phyloP scores from a whole-genome alignment of 371 early-diverging fungal genomes.

The Mucor sp. region DNA sequence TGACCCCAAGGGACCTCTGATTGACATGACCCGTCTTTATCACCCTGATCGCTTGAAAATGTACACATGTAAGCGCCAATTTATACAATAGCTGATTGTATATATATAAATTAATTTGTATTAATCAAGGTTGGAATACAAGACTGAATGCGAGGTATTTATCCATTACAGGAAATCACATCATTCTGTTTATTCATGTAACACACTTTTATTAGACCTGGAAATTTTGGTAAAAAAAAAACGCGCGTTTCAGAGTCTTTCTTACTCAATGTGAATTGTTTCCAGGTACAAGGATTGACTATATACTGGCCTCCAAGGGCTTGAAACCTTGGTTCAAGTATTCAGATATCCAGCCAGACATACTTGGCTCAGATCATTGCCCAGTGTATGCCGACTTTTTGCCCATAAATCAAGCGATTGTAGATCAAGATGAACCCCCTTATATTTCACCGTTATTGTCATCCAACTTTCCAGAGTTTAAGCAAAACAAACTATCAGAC shows the following conservation, averaged over 20 bases:
- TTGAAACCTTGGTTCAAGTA: constrained; percentile 58
- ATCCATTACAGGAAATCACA: constrained; percentile 8
- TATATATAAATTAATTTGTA: not conserved
- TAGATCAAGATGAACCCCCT: not conserved
- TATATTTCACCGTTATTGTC: constrained; percentile 60
- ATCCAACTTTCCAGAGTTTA: constrained; percentile 64
- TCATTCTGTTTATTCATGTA: not conserved
- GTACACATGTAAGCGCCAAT: constrained; percentile 46
- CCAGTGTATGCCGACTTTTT: constrained; percentile 71
- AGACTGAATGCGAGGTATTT: constrained; percentile 67
- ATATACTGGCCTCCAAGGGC: constrained; percentile 67
- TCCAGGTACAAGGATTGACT: constrained; percentile 78
- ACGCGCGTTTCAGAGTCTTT: not conserved
- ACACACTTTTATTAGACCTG: constrained; percentile 33
- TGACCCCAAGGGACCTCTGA: constrained; percentile 54
- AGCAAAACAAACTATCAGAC: constrained; percentile 56
- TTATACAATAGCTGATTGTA: not conserved
- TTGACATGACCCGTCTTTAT: constrained; percentile 54
- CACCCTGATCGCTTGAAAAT: constrained; percentile 56
- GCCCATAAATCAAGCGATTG: not conserved
- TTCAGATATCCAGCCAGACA: constrained; percentile 61
- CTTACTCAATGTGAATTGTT: not conserved
- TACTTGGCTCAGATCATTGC: constrained; percentile 91
- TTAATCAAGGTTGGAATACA: constrained; percentile 69
- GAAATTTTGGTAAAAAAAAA: constrained; percentile 51